These are phyloP conservation scores for Cryphonectria nitschkei DNA, from an alignment of 2,329 filamentous ascomycete genomes.

Conservation along the genomic window DNA sequence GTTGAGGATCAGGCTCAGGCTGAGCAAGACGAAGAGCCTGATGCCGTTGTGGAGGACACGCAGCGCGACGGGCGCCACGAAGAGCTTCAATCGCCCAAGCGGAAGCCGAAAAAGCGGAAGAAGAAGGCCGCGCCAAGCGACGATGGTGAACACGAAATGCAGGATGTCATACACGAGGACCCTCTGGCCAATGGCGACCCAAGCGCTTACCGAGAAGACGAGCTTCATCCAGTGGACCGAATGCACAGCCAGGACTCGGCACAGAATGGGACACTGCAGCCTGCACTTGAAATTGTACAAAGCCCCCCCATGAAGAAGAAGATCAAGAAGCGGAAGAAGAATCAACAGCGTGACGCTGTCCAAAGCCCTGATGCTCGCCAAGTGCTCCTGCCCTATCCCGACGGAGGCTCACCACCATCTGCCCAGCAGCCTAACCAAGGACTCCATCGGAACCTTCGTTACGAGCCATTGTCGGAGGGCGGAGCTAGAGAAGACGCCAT, in stretches of 20 bases:
- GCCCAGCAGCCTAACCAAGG: constrained; percentile 6
- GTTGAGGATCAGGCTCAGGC: background rate
- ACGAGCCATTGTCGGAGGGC: background rate
- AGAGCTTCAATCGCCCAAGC: constrained; percentile 2
- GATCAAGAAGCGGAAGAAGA: constrained; percentile 16
- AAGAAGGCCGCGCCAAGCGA: background rate
- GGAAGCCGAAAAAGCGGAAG: constrained; percentile 11
- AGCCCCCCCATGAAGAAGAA: constrained; percentile 7
- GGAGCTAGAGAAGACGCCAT: background rate
- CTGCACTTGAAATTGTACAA: constrained; percentile 5
- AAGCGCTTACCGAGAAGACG: background rate
- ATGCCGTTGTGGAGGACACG: background rate
- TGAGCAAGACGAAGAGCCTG: background rate
- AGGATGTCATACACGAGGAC: background rate
- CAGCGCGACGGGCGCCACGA: background rate
- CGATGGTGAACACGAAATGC: background rate
- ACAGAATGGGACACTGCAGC: background rate
- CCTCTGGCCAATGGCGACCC: background rate
- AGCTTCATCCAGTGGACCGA: background rate
- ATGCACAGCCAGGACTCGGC: background rate
- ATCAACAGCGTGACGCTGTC: background rate
- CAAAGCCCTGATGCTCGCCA: constrained; percentile 2
- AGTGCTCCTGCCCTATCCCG: background rate
- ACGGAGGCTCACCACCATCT: constrained; percentile 21
- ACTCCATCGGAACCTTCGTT: background rate